phyloP scores from a whole-genome alignment of 2,329 filamentous ascomycete species.

The Clarireedia paspali region DNA sequence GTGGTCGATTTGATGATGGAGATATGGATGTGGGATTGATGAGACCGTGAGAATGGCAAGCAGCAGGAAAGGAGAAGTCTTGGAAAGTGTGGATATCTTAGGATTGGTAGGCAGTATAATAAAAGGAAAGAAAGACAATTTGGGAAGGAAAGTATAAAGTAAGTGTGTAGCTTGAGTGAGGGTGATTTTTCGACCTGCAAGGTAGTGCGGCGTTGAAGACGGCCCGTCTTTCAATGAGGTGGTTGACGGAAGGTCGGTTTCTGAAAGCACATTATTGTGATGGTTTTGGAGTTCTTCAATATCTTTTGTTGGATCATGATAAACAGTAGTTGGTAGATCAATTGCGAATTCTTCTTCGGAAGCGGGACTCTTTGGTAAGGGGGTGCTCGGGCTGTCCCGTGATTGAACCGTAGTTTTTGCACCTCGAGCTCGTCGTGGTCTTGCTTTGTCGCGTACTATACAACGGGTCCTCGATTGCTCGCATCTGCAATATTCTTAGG shows the following conservation, averaged over 20 bases:
- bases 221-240: neutral
- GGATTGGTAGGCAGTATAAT: conserved; percentile 18
- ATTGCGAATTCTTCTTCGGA: conserved; percentile 20
- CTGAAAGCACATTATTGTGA: conserved; percentile 21
- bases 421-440: conserved; percentile 21
- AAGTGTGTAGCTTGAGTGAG: conserved; percentile 21
- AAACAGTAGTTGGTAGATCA: conserved; percentile 16
- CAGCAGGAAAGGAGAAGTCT: conserved; percentile 24
- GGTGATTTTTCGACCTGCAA: conserved; percentile 19
- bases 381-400: neutral
- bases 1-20: conserved; percentile 25
- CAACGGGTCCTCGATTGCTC: conserved; percentile 20
- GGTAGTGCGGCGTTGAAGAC: neutral
- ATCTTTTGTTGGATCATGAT: conserved; percentile 17
- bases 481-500: conserved; percentile 13
- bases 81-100: conserved; percentile 21
- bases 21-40: conserved; percentile 16
- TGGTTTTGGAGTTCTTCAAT: conserved; percentile 16
- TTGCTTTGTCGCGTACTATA: conserved; percentile 24
- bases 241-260: neutral
- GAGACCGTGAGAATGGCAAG: conserved; percentile 24
- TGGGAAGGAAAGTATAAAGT: conserved; percentile 14
- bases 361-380: neutral
- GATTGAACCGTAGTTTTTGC: neutral
- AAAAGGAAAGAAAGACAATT: conserved; percentile 23